Base-by-base conservation (phyloP, 768 basidiomycete genomes). In the Panaeolus cyanescens region DNA sequence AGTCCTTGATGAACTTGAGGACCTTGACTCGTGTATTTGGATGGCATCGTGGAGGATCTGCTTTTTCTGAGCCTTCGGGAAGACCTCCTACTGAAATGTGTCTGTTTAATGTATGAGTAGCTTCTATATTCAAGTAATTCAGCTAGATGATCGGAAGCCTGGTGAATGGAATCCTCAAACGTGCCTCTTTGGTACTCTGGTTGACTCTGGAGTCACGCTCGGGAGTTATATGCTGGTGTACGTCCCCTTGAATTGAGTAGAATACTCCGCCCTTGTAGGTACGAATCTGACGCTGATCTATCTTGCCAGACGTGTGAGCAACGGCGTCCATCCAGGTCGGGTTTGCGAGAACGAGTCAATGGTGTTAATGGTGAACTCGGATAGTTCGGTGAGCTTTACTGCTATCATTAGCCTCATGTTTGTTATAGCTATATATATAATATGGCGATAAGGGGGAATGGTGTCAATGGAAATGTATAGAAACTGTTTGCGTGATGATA, bases 21-120 rank as follows among this genome's bases (percentile, higher is more conserved):
- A 66, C 60, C 10, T 55, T 61, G 13, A 58, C 22, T 34, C 65
- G 60, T 12, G 65, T 66, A 32, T 60, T 39, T 6, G 58, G 53
- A 55, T 64, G 61, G 20, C 65, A 64, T 53, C 60, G 62, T 10
- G 65, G 65, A 33, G 60, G 32, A 40, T 64, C 61, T 28, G 45
- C 25, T 28, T 5, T 28, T 50, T 50, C 45, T 50, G 25, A 9
- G 25, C 45, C 25, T 50, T 50, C 25, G 22, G 22, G 45, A 50
- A 28, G 22, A 3, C 25, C 22, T 15, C 25, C 12, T 4, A 15
- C 10, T 28, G 45, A 10, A 28, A 50, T 28, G 12, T 13, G 45
- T 50, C 15, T 22, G 13, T 50, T 12, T 28, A 30, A 28, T 8
- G 25, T 50, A 28, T 28, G 12, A 4, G 22, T 19, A 10, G 39